phyloP scores from a whole-genome alignment of 2,329 filamentous ascomycete species.

The Tricladium varicosporioides region DNA sequence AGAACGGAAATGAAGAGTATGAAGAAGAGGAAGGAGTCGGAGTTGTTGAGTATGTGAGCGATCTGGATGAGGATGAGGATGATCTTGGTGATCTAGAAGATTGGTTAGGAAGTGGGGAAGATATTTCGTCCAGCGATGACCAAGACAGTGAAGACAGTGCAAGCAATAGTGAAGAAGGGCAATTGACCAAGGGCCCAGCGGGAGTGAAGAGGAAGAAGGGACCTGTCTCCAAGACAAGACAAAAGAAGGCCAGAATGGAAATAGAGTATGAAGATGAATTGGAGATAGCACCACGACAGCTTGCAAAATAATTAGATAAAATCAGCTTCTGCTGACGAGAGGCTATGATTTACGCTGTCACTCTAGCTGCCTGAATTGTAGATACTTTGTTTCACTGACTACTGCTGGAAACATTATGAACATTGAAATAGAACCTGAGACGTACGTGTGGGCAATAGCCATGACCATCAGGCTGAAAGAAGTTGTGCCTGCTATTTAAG shows the following conservation, averaged over 20 bases:
- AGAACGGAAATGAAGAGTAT: slow-evolving; percentile 63
- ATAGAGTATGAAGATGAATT: slow-evolving; percentile 78
- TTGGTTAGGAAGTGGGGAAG: slow-evolving; percentile 75
- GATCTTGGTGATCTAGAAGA: slow-evolving; percentile 82
- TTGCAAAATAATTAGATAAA: slow-evolving; percentile 12
- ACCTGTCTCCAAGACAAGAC: slow-evolving; percentile 34
- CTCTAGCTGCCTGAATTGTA: too few species aligned
- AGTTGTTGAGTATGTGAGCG: slow-evolving; percentile 89
- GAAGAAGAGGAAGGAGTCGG: slow-evolving; percentile 65
- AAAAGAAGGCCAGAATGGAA: slow-evolving; percentile 53
- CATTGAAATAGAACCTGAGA: too few species aligned
- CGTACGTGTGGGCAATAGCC: too few species aligned
- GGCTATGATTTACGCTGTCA: too few species aligned
- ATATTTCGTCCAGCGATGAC: slow-evolving; percentile 42
- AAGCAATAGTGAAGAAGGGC: slow-evolving; percentile 46
- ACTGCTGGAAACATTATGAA: too few species aligned
- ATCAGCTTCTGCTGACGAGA: too few species aligned
- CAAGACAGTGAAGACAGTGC: slow-evolving; percentile 55
- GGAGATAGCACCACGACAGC: slow-evolving; percentile 39
- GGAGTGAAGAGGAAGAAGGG: slow-evolving; percentile 49
- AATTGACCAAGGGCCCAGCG: slow-evolving; percentile 56
- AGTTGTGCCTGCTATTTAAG: too few species aligned
- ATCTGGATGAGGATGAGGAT: slow-evolving; percentile 81
- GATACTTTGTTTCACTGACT: too few species aligned
- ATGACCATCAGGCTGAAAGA: too few species aligned